These are phyloP conservation scores for Umbelopsis ramanniana DNA, from an alignment of 192 early-diverging fungal genomes.

Conservation along the genomic window DNA sequence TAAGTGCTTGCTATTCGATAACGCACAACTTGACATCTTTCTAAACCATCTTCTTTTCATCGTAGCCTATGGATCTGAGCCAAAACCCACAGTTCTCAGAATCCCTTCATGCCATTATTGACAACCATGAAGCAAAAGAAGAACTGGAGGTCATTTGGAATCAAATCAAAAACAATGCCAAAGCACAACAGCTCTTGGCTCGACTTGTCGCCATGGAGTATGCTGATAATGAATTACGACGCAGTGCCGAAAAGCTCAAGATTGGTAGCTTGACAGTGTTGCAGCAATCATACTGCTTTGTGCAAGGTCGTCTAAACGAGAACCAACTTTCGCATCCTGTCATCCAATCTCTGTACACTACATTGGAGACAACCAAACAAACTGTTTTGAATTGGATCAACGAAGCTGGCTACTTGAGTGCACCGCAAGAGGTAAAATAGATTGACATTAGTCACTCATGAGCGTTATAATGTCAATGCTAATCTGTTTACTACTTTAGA, in stretches of 20 bases:
- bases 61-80: slow-evolving; percentile 5
- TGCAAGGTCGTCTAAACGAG: slow-evolving; percentile 43
- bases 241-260: slow-evolving; percentile 27
- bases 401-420: slow-evolving; percentile 20
- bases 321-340: slow-evolving; percentile 48
- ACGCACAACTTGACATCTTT: neutral
- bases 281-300: slow-evolving; percentile 51
- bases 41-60: neutral
- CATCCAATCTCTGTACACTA: slow-evolving; percentile 49
- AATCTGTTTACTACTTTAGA: slow-evolving; percentile 6
- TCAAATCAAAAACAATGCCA: neutral
- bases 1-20: neutral
- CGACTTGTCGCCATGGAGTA: slow-evolving; percentile 37
- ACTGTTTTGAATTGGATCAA: slow-evolving; percentile 36
- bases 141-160: neutral
- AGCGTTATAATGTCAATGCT: neutral
- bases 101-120: neutral
- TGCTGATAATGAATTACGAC: slow-evolving; percentile 25
- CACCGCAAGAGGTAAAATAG: slow-evolving; percentile 11
- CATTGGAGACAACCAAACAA: slow-evolving; percentile 42
- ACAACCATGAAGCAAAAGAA: neutral
- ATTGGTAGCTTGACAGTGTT: slow-evolving; percentile 34
- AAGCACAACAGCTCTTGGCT: slow-evolving; percentile 32
- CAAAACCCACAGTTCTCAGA: slow-evolving; percentile 3
- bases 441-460: neutral